Base-by-base conservation (phyloP, 768 basidiomycete genomes). In the Panellus pusillus region DNA sequence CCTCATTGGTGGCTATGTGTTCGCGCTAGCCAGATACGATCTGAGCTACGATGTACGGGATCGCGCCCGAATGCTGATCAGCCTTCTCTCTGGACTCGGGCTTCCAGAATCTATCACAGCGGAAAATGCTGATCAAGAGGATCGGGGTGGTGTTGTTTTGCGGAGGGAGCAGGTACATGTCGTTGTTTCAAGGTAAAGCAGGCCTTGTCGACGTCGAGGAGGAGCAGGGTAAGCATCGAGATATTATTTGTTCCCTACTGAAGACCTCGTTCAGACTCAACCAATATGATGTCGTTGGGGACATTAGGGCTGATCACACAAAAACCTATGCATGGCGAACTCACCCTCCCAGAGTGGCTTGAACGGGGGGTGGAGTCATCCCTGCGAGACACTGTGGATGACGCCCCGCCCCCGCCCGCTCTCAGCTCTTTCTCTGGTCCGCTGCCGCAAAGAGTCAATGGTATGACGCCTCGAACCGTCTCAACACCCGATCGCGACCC, bases 1-100 rank as follows among this genome's bases (percentile, higher is more conserved):
- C 2, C 76, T 85, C 8, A 74, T 94, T 40, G 76, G 75, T 53
- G 78, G 76, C 43, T 91, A 98, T 65, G 81, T 93, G 17, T 82
- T 97, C 54, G 80, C 82, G 2, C 79, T 97, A 17, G 95, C 93
- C 2, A 79, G 89, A 51, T 98, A 95, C 69, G 97, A 99, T 70
- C 62, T 72, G 17, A 84, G 89, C 63, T 96, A 91, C 69, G 93
- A 97, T 63, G 87, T 98, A 31, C 80, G 97, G 29, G 97, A 98
- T 67, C 86, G 95, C 20, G 86, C 84, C 5, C 81, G 96, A 46
- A 87, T 93, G 80, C 68, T 97, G 24, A 71, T 76, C 15, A 80
- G 86, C 6, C 77, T 98, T 13, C 75, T 96, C 14, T 67, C 72
- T 2, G 86, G 90, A 31, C 62, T 82, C 7, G 65, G 55, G 6